A percentile compares a stretch with the other conserved stretches of the same genome.
Evolutionary conservation across 2,329 filamentous ascomycete species (phyloP).

Genomic region (Neofusicoccum ribis): DNA sequence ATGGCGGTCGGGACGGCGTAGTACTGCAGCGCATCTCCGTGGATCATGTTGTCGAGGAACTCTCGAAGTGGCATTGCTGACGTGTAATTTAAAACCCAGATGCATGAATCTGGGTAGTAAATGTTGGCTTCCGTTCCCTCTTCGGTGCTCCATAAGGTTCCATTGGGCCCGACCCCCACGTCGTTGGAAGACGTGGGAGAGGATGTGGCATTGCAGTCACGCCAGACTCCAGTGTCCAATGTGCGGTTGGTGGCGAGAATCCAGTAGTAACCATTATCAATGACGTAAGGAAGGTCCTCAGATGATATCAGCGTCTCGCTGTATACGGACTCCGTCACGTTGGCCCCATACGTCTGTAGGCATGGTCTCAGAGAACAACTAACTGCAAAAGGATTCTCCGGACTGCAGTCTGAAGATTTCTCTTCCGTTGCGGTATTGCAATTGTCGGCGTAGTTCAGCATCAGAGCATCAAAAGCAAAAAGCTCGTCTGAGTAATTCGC

Average conservation of each 20-base stretch:
- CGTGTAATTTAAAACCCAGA: background rate
- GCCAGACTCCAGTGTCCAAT: background rate
- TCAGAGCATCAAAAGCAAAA: constrained; percentile 2
- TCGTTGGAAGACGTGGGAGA: background rate
- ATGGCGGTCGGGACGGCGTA: background rate
- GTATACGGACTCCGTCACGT: background rate
- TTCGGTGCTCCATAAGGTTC: background rate
- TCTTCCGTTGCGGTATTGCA: background rate
- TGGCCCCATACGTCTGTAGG: background rate
- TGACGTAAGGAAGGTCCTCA: background rate
- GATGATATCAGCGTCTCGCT: background rate
- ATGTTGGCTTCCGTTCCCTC: too few species aligned
- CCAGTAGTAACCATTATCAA: background rate
- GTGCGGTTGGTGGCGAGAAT: background rate
- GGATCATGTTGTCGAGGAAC: background rate
- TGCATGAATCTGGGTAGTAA: background rate
- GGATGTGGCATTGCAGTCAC: background rate
- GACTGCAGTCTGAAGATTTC: too few species aligned
- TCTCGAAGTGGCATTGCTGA: background rate
- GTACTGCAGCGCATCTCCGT: background rate
- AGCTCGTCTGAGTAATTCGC: background rate
- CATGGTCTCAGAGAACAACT: background rate
- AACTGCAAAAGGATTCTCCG: background rate
- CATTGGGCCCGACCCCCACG: background rate
- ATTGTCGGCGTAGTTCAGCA: background rate